Conservation (phyloP, 1,284 basidiomycete genomes). For the Sanghuangporus sanghuang region DNA sequence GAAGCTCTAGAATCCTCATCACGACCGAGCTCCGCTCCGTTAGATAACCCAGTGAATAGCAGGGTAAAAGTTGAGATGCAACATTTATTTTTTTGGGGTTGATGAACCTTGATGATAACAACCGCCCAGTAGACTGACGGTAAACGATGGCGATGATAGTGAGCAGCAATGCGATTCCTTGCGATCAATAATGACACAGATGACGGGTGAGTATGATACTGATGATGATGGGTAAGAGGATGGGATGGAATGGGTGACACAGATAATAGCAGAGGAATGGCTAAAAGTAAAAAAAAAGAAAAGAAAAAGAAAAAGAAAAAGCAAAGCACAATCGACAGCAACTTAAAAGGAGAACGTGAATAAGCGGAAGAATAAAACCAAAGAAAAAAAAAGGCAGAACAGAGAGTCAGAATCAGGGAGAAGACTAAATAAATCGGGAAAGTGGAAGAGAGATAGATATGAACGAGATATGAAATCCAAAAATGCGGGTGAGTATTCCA, state of each 20-base stretch:
- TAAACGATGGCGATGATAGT: background rate
- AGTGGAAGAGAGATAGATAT: background rate
- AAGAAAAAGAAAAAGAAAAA: background rate
- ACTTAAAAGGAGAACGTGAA: background rate
- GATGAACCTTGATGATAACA: no score
- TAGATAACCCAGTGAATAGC: no score
- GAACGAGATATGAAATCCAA: background rate
- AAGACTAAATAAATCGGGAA: background rate
- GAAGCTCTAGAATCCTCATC: no score
- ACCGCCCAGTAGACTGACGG: no score
- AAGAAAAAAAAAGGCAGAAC: background rate
- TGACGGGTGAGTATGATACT: background rate
- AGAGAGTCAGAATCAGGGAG: background rate
- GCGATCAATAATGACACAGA: background rate
- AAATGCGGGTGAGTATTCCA: conserved; percentile 2
- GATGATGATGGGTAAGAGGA: background rate
- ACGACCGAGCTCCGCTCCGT: no score
- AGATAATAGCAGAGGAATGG: background rate
- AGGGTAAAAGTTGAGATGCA: no score
- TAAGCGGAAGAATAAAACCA: background rate
- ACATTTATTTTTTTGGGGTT: no score
- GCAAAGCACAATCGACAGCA: conserved; percentile 13
- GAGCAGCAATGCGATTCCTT: background rate
- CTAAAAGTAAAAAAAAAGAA: background rate
- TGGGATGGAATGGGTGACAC: background rate